Evolutionary conservation across 805 yeast genomes (phyloP), one percentile per base, ranked within the genome.

Genomic region (Saccharomycopsis babjevae): DNA sequence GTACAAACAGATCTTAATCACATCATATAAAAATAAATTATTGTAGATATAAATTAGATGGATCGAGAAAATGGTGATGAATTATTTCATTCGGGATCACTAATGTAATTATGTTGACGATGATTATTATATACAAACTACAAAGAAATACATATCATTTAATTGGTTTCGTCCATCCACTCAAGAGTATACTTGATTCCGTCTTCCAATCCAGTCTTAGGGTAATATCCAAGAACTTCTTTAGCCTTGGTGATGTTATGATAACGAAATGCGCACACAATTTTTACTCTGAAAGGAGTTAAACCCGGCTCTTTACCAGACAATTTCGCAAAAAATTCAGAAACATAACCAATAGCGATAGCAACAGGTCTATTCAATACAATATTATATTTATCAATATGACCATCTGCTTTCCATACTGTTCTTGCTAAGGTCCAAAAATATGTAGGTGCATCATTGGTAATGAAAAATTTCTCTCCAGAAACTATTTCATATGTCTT

Each of bases 391-490:
- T 79, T 79, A 66, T 87, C 94, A 60, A 89, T 80, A 69, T 85
- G 87, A 2, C 97, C 97, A 73, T 91, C 97, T 25, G 93, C 92
- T 71, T 93, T 93, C 98, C 98, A 94, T 30, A 94, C 96, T 1
- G 96, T 88, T 69, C 97, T 83, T 8, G 97, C 97, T 67, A 94
- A 77, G 2, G 97, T 89, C 97, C 98, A 94, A 73, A 94, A 94
- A 73, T 92, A 96, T 18, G 94, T 82, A 20, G 99, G 99, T 2
- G 92, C 80, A 73, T 92, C 98, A 71, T 94, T 94, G 7, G 99
- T 93, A 65, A 94, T 77, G 70, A 93, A 90, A 72, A 90, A 94
- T 1, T 86, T 81, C 71, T 93, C 89, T 59, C 99, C 99, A 5
- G 89, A 86, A 28, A 93, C 84, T 32, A 68, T 65, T 15, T 40